Evolutionary conservation across 352 stramenopile genomes (phyloP), one percentile per base, ranked within the genome.

Genomic region (Phytopythium delawarense): DNA sequence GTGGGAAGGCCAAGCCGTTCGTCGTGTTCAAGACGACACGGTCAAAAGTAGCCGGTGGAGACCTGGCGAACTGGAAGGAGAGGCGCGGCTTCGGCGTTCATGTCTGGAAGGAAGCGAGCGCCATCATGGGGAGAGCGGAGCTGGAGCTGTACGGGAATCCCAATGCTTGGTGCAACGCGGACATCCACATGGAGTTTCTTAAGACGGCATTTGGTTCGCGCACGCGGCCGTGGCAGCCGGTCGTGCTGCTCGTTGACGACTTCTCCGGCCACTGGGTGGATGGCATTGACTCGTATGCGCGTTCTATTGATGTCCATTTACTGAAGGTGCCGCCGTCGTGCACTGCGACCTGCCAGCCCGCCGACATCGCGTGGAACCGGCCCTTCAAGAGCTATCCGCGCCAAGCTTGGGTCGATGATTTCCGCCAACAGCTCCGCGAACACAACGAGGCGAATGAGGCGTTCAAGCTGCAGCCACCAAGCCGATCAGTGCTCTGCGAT

Each of bases 181-280:
- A 46, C 0, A 15, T 66, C 0, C 51, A 56, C 18, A 45, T 64
- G 9, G 13, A 49, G 8, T 70, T 70, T 28, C 32, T 74, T 0
- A 46, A 39, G 18, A 61, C 57, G 9, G 58, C 67, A n/a, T 72
- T 75, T 35, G 25, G 58, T 18, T 7, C 35, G 65, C 23, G 2
- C 32, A 2, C 35, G 62, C 50, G 65, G 49, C 20, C 30, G 61
- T 51, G 50, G 50, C 50, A 56, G 28, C 28, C 57, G 0, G 16
- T 70, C 1, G 21, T 70, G 4, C 30, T 70, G 2, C 21, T 66
- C 25, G 42, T 58, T 2, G 64, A 70, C 45, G 59, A 66, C 48
- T 70, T 65, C 46, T 63, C 46, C 1, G 59, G 57, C 16, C 58
- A 70, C 46, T 70, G 59, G 46, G 62, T 53, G 1, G 35, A 63